Evolutionary conservation across 805 yeast genomes (phyloP).

Genomic region (Clavispora carvajalis): DNA sequence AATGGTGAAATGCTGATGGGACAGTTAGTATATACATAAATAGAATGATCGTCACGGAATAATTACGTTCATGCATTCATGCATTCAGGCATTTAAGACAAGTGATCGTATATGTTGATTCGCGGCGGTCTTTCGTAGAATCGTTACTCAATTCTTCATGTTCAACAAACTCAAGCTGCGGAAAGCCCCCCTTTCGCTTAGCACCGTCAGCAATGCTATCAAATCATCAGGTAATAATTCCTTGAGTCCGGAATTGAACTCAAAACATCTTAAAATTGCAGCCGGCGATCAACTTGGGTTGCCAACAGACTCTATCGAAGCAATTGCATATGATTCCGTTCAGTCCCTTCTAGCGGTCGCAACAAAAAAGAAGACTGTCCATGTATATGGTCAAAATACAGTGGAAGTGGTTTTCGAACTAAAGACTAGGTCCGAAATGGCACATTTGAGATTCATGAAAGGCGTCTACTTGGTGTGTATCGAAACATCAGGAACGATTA

Average conservation of each 20-base stretch:
- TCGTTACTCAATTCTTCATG: too few species aligned
- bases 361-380: slow-evolving; percentile 63
- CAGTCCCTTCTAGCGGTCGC: slow-evolving; percentile 82
- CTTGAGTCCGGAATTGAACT: slow-evolving; percentile 31
- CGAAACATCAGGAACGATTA: slow-evolving; percentile 54
- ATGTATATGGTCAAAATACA: slow-evolving; percentile 78
- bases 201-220: slow-evolving; percentile 37
- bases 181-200: slow-evolving; percentile 39
- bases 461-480: slow-evolving; percentile 77
- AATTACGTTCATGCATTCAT: too few species aligned
- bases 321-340: slow-evolving; percentile 78
- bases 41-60: too few species aligned
- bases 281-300: slow-evolving; percentile 32
- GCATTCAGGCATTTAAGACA: background rate
- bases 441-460: slow-evolving; percentile 60
- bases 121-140: too few species aligned
- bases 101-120: background rate
- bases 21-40: too few species aligned
- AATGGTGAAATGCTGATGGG: too few species aligned
- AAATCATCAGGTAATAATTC: slow-evolving; percentile 26
- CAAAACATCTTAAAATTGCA: slow-evolving; percentile 26
- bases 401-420: slow-evolving; percentile 65
- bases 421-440: slow-evolving; percentile 46
- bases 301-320: slow-evolving; percentile 55
- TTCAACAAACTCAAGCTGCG: slow-evolving; percentile 34